Evolutionary conservation across 805 yeast genomes (phyloP).

Genomic region (Metschnikowia lunata): DNA sequence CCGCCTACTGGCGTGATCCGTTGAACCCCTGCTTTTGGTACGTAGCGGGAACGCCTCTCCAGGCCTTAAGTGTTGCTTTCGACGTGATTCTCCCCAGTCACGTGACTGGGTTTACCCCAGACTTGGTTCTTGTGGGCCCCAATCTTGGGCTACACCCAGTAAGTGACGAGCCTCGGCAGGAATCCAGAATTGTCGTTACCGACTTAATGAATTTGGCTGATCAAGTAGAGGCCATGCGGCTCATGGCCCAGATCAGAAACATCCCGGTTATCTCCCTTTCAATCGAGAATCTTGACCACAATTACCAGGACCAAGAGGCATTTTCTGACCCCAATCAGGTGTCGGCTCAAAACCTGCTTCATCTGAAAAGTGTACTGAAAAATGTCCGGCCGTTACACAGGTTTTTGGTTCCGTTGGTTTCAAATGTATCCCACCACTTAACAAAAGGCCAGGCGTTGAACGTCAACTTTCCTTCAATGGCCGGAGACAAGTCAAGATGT

Average conservation of each 20-base stretch:
- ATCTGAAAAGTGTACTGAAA: constrained; percentile 20
- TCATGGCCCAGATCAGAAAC: constrained; percentile 15
- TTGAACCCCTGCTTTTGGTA: constrained; percentile 30
- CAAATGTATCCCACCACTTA: constrained; percentile 10
- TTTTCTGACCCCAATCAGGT: constrained; percentile 18
- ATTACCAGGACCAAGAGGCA: constrained; percentile 34
- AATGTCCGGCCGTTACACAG: constrained; percentile 25
- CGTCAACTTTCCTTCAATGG: constrained; percentile 28
- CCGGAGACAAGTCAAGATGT: constrained; percentile 9
- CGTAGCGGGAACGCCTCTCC: constrained; percentile 26
- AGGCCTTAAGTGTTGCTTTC: constrained; percentile 23
- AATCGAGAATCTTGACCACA: constrained; percentile 24
- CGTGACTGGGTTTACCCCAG: constrained; percentile 25
- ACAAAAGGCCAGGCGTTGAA: constrained; percentile 14
- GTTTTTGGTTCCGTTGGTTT: constrained; percentile 20
- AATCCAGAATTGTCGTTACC: constrained; percentile 1
- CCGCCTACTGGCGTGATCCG: constrained; percentile 33
- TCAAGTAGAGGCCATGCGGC: constrained; percentile 17
- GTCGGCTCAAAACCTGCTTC: constrained; percentile 6
- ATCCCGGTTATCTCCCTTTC: constrained; percentile 22
- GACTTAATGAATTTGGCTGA: constrained; percentile 5
- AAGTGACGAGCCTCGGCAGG: background rate
- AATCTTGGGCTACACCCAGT: constrained; percentile 22
- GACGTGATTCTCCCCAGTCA: constrained; percentile 24
- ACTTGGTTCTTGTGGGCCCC: constrained; percentile 34